Conservation (phyloP, 2,329 filamentous ascomycete species). For the Chaetomiaceae sp. region DNA sequence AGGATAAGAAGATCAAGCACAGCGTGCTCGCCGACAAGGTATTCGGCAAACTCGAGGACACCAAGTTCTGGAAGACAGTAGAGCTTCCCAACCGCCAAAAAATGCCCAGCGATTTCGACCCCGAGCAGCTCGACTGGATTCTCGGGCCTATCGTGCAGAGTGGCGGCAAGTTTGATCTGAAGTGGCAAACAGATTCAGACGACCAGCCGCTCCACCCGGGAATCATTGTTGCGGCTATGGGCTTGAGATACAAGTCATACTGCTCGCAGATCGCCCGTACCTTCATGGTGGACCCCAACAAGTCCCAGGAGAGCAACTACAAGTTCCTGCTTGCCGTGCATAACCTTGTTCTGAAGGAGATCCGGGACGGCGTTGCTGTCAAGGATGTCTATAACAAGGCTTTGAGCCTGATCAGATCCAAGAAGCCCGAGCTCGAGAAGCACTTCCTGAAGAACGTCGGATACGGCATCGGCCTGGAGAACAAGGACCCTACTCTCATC, state of each 20-base stretch:
- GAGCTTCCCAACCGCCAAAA: slow-evolving; percentile 66
- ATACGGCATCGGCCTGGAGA: slow-evolving; percentile 88
- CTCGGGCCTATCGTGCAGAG: slow-evolving; percentile 89
- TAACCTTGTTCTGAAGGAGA: slow-evolving; percentile 82
- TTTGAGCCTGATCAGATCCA: slow-evolving; percentile 70
- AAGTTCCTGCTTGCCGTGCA: slow-evolving; percentile 81
- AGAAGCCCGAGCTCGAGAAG: slow-evolving; percentile 93
- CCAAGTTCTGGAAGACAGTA: slow-evolving; percentile 85
- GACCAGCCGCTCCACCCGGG: slow-evolving; percentile 81
- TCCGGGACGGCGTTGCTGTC: slow-evolving; percentile 76
- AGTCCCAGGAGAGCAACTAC: slow-evolving; percentile 91
- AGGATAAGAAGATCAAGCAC: slow-evolving; percentile 96
- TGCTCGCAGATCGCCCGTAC: slow-evolving; percentile 88
- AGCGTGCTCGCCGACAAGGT: slow-evolving; percentile 81
- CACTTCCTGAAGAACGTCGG: slow-evolving; percentile 92
- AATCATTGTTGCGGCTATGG: slow-evolving; percentile 88
- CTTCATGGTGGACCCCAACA: slow-evolving; percentile 95
- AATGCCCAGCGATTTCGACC: slow-evolving; percentile 81
- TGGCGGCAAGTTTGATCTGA: slow-evolving; percentile 90
- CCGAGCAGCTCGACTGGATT: slow-evolving; percentile 87
- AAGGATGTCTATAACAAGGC: slow-evolving; percentile 94
- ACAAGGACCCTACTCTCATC: slow-evolving; percentile 74
- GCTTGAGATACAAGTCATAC: slow-evolving; percentile 93
- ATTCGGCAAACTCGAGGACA: slow-evolving; percentile 84
- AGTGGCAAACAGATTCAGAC: slow-evolving; percentile 72